A percentile compares a stretch with the other conserved stretches of the same genome.
Evolutionary conservation across 805 yeast genomes (phyloP).

Genomic region (Komagataella populi): DNA sequence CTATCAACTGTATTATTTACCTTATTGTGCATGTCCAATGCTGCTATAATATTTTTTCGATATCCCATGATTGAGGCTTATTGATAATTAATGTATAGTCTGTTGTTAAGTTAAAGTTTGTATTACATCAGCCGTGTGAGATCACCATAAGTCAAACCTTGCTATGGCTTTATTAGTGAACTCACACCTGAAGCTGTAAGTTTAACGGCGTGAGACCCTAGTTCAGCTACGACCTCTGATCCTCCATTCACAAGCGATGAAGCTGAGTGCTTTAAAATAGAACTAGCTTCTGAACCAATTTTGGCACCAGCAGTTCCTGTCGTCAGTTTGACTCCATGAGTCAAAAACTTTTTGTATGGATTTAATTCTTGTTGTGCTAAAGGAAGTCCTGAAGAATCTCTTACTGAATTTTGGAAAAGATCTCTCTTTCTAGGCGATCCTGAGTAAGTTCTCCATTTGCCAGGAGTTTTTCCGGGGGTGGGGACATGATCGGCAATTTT

Average conservation of each 20-base stretch:
- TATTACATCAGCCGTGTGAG: background rate
- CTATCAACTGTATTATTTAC: background rate
- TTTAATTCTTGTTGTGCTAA: background rate
- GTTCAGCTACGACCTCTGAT: background rate
- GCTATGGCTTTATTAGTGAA: background rate
- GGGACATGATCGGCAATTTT: background rate
- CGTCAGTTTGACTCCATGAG: background rate
- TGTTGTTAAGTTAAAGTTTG: background rate
- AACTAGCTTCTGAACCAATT: background rate
- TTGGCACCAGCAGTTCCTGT: background rate
- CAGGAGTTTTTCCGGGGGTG: background rate
- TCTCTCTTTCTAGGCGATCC: background rate
- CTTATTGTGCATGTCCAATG: background rate
- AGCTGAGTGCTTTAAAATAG: background rate
- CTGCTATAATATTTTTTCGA: background rate
- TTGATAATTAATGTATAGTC: background rate
- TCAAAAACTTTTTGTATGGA: background rate
- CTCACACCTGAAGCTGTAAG: background rate
- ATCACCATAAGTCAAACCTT: background rate
- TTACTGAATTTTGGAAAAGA: background rate
- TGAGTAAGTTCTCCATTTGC: background rate
- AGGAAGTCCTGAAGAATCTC: background rate
- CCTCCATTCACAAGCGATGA: background rate
- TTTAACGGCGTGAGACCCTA: background rate
- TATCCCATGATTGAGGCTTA: background rate